Percentiles rank a stretch among this genome's conserved stretches.
Conservation (phyloP, 345 rosid species). For the thale cress (Arabidopsis thaliana) region TAIR10.1 NC_003070.9:25850501-25851000, state of each 20-base stretch:
- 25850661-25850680: conserved; percentile 1
- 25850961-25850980: not conserved
- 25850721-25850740: conserved; percentile 35
- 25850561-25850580: not conserved
- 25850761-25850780: conserved; percentile 29
- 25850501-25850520: not conserved
- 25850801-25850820: conserved; percentile 40
- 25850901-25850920: conserved; percentile 13
- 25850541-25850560: not conserved
- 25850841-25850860: conserved; percentile 38
- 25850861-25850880: conserved; percentile 31
- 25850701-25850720: not conserved
- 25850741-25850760: conserved; percentile 15
- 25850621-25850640: conserved; percentile 3
- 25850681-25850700: conserved; percentile 5
- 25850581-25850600: not conserved
- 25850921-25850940: conserved; percentile 22
- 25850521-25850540: not conserved
- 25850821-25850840: conserved; percentile 38
- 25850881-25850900: conserved; percentile 44
- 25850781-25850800: conserved; percentile 36
- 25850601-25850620: not conserved
- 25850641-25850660: conserved; percentile 2
- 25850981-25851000: not conserved
- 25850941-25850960: conserved; percentile 14